phyloP scores from a whole-genome alignment of 2,329 filamentous ascomycete species.

The Calonectria fujianensis region DNA sequence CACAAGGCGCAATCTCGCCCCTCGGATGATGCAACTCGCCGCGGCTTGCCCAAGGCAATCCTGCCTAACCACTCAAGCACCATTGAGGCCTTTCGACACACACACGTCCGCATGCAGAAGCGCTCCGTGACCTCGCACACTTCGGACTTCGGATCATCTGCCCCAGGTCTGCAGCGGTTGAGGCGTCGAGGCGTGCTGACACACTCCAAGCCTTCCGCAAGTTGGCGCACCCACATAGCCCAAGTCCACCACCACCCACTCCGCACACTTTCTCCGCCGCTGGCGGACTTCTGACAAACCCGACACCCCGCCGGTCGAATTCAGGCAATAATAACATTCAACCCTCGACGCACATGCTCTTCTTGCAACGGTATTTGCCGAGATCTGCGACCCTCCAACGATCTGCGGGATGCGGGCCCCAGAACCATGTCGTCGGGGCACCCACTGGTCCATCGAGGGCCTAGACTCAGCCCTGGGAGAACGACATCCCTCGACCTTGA shows the following conservation, averaged over 20 bases:
- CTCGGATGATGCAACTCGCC: neutral
- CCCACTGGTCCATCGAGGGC: constrained; percentile 29
- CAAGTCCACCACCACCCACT: constrained; percentile 23
- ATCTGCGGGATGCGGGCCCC: constrained; percentile 35
- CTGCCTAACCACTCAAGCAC: neutral
- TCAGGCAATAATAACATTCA: constrained; percentile 25
- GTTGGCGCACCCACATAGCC: neutral
- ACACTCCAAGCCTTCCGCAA: constrained; percentile 15
- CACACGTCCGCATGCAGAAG: neutral
- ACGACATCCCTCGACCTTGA: constrained; percentile 15
- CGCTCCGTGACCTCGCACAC: neutral
- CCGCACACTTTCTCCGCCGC: constrained; percentile 25
- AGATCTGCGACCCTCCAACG: constrained; percentile 37
- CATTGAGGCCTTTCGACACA: neutral
- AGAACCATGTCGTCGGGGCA: constrained; percentile 37
- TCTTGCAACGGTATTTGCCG: constrained; percentile 30
- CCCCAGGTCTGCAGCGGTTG: constrained; percentile 27
- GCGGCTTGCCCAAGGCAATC: neutral
- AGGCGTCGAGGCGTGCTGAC: constrained; percentile 29
- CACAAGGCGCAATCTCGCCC: neutral
- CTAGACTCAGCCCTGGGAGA: constrained; percentile 37
- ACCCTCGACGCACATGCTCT: neutral
- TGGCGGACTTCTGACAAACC: constrained; percentile 33
- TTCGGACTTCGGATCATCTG: constrained; percentile 32
- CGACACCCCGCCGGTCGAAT: constrained; percentile 30